Evolutionary conservation across 208 protist genomes (phyloP).

Genomic region (Trypanosoma caninum): DNA sequence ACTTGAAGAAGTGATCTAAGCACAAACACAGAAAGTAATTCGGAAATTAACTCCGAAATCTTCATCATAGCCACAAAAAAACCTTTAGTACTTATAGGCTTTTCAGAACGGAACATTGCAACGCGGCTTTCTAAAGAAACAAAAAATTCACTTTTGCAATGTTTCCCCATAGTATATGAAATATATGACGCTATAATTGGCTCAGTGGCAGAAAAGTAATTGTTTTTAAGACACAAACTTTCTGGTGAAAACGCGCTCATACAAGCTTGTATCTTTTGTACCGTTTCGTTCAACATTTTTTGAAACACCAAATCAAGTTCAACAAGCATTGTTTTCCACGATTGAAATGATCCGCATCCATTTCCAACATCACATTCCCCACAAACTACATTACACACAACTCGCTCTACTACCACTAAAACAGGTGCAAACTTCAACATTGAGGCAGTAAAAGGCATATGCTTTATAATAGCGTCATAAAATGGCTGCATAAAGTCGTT

Average conservation of each 20-base stretch:
- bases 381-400: neutral
- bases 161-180: constrained; percentile 26
- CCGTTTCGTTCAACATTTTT: neutral
- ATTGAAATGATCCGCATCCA: neutral
- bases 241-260: neutral
- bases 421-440: neutral
- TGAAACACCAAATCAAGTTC: neutral
- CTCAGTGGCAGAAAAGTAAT: constrained; percentile 36
- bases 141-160: constrained; percentile 46
- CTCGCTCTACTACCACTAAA: neutral
- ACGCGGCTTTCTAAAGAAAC: constrained; percentile 45
- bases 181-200: constrained; percentile 30
- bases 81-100: constrained; percentile 31
- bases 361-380: neutral
- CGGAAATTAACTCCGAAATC: constrained; percentile 46
- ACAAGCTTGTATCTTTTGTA: neutral
- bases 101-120: constrained; percentile 21
- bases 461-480: neutral
- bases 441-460: neutral
- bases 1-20: constrained; percentile 29
- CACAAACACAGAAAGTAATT: constrained; percentile 49
- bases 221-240: constrained; percentile 21
- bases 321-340: neutral
- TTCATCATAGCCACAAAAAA: constrained; percentile 42
- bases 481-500: neutral